A percentile compares a stretch with the other conserved stretches of the same genome.
Evolutionary conservation across 345 rosid species (phyloP).

Genomic region (Brassica cretica): DNA sequence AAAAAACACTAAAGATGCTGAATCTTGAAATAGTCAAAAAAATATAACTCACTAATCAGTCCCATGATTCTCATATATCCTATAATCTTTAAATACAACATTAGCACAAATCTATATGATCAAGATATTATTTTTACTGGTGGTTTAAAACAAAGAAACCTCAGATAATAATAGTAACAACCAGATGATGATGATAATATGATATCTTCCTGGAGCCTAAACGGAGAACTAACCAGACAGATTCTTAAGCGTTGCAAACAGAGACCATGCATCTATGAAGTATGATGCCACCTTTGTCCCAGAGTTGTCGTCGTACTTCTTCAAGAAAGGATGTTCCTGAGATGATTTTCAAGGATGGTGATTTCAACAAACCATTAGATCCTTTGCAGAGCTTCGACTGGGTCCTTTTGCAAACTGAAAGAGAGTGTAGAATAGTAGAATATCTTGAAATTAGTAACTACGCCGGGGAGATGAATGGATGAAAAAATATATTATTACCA

Average conservation of each 20-base stretch:
- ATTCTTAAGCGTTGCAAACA: constrained; percentile 73
- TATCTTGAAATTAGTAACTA: constrained; percentile 4
- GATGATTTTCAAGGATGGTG: background rate
- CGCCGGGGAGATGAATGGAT: background rate
- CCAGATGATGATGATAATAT: constrained; percentile 14
- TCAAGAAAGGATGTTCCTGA: constrained; percentile 77
- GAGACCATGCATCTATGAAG: constrained; percentile 86
- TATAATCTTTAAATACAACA: constrained; percentile 11
- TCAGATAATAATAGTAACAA: constrained; percentile 16
- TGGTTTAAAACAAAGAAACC: constrained; percentile 6
- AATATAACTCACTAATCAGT: background rate
- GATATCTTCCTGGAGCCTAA: constrained; percentile 9
- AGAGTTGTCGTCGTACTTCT: constrained; percentile 53
- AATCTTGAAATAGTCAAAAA: background rate
- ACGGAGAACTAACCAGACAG: constrained; percentile 43
- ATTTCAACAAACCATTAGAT: constrained; percentile 41
- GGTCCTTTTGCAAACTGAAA: constrained; percentile 62
- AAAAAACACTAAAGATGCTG: background rate
- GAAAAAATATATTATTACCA: constrained; percentile 50
- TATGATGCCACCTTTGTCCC: constrained; percentile 69
- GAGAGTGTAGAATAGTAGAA: constrained; percentile 22
- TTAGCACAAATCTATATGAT: background rate
- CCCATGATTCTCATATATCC: constrained; percentile 24
- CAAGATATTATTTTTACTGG: background rate
- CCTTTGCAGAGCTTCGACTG: constrained; percentile 63